Conservation (phyloP, 2,329 filamentous ascomycete species). For the Penicillium sp. region DNA sequence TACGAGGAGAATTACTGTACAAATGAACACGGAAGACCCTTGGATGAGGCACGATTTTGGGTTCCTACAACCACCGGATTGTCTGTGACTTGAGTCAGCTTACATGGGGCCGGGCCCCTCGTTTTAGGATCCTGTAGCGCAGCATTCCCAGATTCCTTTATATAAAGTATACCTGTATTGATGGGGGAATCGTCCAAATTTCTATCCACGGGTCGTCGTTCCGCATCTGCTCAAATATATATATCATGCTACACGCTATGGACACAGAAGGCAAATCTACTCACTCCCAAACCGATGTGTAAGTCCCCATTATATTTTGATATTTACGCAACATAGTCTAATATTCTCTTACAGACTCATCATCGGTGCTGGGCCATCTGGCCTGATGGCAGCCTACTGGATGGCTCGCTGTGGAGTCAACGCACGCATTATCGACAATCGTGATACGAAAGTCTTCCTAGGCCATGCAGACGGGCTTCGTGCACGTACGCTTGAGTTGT, state of each 20-base stretch:
- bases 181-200: background rate
- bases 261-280: background rate
- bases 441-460: slow-evolving; percentile 38
- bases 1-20: background rate
- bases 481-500: slow-evolving; percentile 47
- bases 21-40: background rate
- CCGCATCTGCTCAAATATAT: background rate
- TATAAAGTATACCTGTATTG: background rate
- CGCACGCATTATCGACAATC: slow-evolving; percentile 51
- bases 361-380: slow-evolving; percentile 53
- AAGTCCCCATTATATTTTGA: background rate
- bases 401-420: slow-evolving; percentile 51
- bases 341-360: slow-evolving; percentile 31
- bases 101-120: background rate
- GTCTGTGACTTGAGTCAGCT: background rate
- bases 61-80: background rate
- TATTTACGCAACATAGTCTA: background rate
- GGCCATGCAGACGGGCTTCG: slow-evolving; percentile 30
- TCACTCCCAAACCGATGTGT: slow-evolving; percentile 5
- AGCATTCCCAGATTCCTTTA: background rate
- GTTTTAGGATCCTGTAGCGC: background rate
- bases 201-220: background rate
- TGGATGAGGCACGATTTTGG: background rate
- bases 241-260: background rate
- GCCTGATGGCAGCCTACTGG: slow-evolving; percentile 53